Evolutionary conservation across 768 basidiomycete genomes (phyloP), one percentile per base, ranked within the genome.

Genomic region (Pisolithus marmoratus): DNA sequence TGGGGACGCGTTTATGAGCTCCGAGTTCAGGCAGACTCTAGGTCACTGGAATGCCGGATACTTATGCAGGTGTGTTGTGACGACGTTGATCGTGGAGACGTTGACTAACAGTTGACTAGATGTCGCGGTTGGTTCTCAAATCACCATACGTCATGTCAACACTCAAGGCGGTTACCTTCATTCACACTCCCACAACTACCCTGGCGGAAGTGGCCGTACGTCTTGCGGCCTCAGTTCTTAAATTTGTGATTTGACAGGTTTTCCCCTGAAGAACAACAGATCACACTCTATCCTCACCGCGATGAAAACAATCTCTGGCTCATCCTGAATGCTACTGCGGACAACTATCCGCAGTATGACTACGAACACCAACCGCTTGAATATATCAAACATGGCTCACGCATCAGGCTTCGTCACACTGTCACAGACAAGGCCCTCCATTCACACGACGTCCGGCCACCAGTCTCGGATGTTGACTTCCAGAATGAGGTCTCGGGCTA

Each of bases 91-190:
- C 38, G 20, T 42, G 44, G 8, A 22, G 46, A 36, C 34, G 15
- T 14, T 23, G 9, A 31, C 42, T 49, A 12, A 29, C 34, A 12
- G 17, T 24, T 40, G 17, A 7, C 20, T 57, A 87, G 96, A 99
- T 63, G 78, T 98, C 45, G 87, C 83, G 15, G 52, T 94, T 57
- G 95, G 94, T 24, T 96, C 94, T 0, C 72, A 76, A 40, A 73
- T 99, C 37, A 76, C 87, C 2, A 77, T 99, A 36, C 86, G 94
- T 46, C 96, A 98, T 64, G 70, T 94, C 43, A 93, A 98, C 64
- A 99, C 96, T 0, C 95, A 99, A 69, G 96, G 96, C 24, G 96
- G 96, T n/a, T 99, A 98, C 66, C 73, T 99, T 12, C 96, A 99
- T 68, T 98, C 96, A 1, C 96, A 99, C 69, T 53, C 80, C 1